Evolutionary conservation across 2,329 filamentous ascomycete genomes (phyloP).

Genomic region (Sclerotinia minor): DNA sequence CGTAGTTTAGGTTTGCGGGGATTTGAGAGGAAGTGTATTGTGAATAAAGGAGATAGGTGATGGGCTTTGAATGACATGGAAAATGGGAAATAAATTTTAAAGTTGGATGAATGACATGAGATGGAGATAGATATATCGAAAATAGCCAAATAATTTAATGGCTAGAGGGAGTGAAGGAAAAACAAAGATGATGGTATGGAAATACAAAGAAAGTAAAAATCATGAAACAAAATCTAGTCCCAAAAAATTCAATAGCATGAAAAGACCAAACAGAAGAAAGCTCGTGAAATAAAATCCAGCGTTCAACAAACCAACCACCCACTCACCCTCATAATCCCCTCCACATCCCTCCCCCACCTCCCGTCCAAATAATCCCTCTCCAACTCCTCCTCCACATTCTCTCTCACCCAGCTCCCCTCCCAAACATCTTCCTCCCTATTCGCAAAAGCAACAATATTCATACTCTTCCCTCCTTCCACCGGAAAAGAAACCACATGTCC

Average conservation of each 20-base stretch:
- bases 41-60: not conserved
- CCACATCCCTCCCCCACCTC: conserved; percentile 2
- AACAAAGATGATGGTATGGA: no score
- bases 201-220: not conserved
- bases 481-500: conserved; percentile 47
- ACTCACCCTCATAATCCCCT: conserved; percentile 12
- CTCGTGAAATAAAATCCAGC: not conserved
- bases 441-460: conserved; percentile 51
- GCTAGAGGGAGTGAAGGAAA: no score
- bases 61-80: not conserved
- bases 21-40: not conserved
- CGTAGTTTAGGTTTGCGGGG: not conserved
- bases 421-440: conserved; percentile 41
- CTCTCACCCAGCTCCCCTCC: conserved; percentile 31
- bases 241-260: not conserved
- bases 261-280: not conserved
- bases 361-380: conserved; percentile 15
- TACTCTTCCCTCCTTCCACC: conserved; percentile 52
- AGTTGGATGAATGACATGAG: not conserved
- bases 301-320: no score
- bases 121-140: not conserved
- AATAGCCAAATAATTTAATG: no score
- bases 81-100: no score
- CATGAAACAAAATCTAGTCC: not conserved
- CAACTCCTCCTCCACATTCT: conserved; percentile 2